Percentiles rank a stretch among this genome's conserved stretches.
Conservation (phyloP, 805 yeast species). For the Candida pseudofarinosa region DNA sequence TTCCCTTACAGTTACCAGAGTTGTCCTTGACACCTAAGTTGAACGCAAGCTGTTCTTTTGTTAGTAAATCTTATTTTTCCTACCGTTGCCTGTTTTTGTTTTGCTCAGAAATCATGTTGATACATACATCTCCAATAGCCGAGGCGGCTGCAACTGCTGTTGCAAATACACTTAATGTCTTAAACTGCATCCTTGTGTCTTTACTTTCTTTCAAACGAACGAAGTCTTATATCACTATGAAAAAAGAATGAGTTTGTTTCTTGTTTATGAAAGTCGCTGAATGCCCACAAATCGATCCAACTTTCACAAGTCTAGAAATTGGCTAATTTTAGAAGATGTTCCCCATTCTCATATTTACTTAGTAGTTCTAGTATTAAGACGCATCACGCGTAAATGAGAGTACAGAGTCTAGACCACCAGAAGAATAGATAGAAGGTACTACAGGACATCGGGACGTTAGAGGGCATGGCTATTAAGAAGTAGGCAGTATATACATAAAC, state of each 20-base stretch:
- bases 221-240: background rate
- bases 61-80: conserved; percentile 8
- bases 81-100: background rate
- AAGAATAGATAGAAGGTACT: too few species aligned
- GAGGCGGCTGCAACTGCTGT: conserved; percentile 45
- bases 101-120: background rate
- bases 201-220: conserved; percentile 5
- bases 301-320: background rate
- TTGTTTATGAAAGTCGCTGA: background rate
- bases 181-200: conserved; percentile 30
- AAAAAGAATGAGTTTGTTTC: background rate
- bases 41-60: conserved; percentile 55
- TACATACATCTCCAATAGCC: conserved; percentile 56
- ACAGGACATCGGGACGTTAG: background rate
- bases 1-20: conserved; percentile 70
- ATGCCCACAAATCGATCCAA: background rate
- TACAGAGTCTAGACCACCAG: background rate
- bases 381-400: background rate
- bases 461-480: background rate
- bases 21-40: conserved; percentile 81
- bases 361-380: background rate
- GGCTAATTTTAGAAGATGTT: background rate
- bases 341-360: background rate
- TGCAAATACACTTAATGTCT: conserved; percentile 44
- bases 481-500: background rate